Evolutionary conservation across 192 early-diverging fungal species (phyloP), one percentile per base, ranked within the genome.

Genomic region (Mortierella antarctica): DNA sequence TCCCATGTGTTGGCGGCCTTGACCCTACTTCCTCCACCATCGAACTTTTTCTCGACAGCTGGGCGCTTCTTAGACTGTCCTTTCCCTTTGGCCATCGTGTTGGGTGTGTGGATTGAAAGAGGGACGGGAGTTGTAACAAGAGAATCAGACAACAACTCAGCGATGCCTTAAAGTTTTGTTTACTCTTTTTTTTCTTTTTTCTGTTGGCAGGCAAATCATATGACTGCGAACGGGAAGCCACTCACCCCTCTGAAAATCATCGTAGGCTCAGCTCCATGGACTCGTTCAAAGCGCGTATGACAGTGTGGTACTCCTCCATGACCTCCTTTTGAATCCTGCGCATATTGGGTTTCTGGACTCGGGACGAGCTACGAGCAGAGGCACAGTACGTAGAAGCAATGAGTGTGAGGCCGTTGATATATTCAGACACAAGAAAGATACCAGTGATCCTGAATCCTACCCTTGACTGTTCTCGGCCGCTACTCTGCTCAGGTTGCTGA

Each of bases 1-100:
- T 90, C 86, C 91, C 88, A 91, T 3, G 92, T 91, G 59, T 83
- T 85, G 55, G 91, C 91, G 9, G 91, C 92, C 18, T 90, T 84
- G 46, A 94, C 79, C 31, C 89, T 84, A 48, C 80, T 82, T 49
- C 71, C 73, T 23, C 73, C 80, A 12, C 80, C 73, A 57, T 82
- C 73, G 39, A 62, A 73, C 52, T 82, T 74, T 56, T 82, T 82
- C 41, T 82, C 73, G 47, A 55, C 61, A 13, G 75, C 52, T n/a
- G 68, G 75, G 9, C 75, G 68, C 50, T 70, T 70, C 64, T 21
- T 74, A 59, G 31, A 51, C 20, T 61, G 69, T 67, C 70, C 70
- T 54, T 80, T 80, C 54, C 69, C 55, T 55, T 79, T 79, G 15
- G 76, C 69, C 69, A 63, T 80, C 41, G 53, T 55, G 61, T 48